phyloP scores from a whole-genome alignment of 805 yeast genomes.

The Starmerella vaccinii region DNA sequence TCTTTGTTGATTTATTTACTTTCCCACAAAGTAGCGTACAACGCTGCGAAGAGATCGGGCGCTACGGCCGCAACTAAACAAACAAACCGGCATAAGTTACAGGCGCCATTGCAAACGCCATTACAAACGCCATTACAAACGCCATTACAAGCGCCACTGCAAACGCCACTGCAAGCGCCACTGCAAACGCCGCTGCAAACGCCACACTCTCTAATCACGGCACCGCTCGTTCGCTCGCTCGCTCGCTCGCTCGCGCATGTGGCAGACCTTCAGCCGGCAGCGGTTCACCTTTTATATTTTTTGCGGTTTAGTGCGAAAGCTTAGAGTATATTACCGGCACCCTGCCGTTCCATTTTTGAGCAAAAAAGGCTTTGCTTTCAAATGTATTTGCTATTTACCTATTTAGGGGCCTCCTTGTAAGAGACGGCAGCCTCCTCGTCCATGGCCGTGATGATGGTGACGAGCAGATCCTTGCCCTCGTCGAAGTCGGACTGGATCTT shows the following conservation, averaged over 20 bases:
- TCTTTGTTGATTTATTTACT: no score
- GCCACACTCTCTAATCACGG: no score
- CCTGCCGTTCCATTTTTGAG: not conserved
- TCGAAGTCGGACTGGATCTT: slow-evolving; percentile 85
- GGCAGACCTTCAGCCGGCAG: no score
- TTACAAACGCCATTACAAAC: not conserved
- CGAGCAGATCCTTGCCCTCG: slow-evolving; percentile 95
- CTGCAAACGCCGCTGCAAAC: no score
- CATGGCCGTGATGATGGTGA: slow-evolving; percentile 96
- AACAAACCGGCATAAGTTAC: no score
- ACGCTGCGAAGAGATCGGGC: no score
- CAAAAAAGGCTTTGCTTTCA: not conserved
- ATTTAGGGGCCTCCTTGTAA: slow-evolving; percentile 87
- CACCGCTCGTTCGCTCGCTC: no score
- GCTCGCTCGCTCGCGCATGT: no score
- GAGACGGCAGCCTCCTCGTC: slow-evolving; percentile 99
- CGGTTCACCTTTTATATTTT: not conserved
- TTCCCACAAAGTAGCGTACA: no score
- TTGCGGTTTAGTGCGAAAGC: not conserved
- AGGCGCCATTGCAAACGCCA: not conserved
- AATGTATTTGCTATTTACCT: slow-evolving; percentile 4
- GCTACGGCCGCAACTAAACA: no score
- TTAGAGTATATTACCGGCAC: not conserved
- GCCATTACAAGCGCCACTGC: not conserved
- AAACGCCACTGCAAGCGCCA: not conserved